Base-by-base conservation (phyloP, 345 rosid species). In the thale cress (Arabidopsis thaliana) region DNA sequence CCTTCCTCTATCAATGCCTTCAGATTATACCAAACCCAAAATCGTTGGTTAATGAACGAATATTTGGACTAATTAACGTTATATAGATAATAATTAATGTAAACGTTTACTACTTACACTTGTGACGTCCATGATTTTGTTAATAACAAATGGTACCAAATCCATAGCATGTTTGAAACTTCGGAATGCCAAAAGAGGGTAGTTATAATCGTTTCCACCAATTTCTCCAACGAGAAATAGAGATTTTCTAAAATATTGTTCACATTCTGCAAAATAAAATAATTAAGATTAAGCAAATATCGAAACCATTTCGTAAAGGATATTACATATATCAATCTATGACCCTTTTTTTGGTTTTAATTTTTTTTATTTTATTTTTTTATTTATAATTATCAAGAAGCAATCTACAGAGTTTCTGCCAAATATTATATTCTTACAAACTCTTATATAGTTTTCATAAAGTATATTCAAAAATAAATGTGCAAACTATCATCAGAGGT, bases 201-300 rank as follows among this genome's bases (percentile, higher is more conserved):
- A 85, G 64, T 84, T 90, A 75, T 86, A 90, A 70, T 90, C 96
- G 59, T 88, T 90, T 33, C 93, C 96, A 32, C 93, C 96, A 0
- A 90, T 88, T 75, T 90, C 93, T 16, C 93, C 93, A 14, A 90
- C 85, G 52, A 87, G 23, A 73, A 90, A 85, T 16, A 90, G 74
- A 6, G 96, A 84, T 73, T 83, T 90, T 65, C 65, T 85, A 56
- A 88, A 81, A 74, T 84, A 84, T 4, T 24, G 41, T 8, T 80
- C 65, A 41, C 96, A 89, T 16, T 82, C 92, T 89, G 76, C 28
- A 36, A 50, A 14, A 25, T 0, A 52, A 33, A 16, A 24, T 11
- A 25, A 5, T 0, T 12, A 20, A 49, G 46, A 22, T 33, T 9
- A 65, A 12, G 0, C 4, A 42, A 42, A 8, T 16, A 40, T 6